Conservation (phyloP, 441 rosid species). For the Bruguiera hainesii region DNA sequence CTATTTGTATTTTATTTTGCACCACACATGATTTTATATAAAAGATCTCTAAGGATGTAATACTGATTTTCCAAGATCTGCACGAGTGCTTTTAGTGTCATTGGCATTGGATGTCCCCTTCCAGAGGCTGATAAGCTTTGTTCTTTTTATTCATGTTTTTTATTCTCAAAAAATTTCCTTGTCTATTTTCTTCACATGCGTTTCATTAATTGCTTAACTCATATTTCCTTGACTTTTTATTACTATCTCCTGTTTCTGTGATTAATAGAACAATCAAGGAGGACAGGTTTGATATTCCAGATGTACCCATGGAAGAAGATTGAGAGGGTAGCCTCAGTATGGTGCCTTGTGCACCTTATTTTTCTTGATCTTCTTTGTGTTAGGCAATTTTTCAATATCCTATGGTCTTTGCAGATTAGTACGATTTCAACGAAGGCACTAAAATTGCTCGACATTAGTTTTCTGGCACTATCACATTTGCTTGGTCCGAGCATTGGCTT, state of each 20-base stretch:
- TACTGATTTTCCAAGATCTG: not conserved
- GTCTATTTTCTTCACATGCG: not conserved
- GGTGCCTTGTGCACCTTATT: not conserved
- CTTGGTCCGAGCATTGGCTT: too few relatives aligned
- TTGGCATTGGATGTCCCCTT: not conserved
- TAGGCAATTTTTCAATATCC: not conserved
- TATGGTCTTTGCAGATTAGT: too few relatives aligned
- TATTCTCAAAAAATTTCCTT: not conserved
- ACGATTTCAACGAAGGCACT: too few relatives aligned
- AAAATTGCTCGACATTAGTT: too few relatives aligned
- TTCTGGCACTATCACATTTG: too few relatives aligned
- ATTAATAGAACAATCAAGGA: constrained; percentile 70
- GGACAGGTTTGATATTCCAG: constrained; percentile 86
- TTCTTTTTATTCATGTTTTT: not conserved
- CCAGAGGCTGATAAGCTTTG: not conserved
- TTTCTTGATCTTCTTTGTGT: not conserved
- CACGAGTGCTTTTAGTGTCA: too few relatives aligned
- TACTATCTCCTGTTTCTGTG: constrained; percentile 54
- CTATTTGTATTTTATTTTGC: too few relatives aligned
- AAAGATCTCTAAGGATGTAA: not conserved
- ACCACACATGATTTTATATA: not conserved
- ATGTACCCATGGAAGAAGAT: constrained; percentile 93
- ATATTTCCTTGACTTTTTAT: constrained; percentile 47
- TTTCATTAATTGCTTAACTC: not conserved
- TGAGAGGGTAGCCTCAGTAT: constrained; percentile 34